Evolutionary conservation across 2,329 filamentous ascomycete genomes (phyloP).

Genomic region (Fusarium virguliforme): DNA sequence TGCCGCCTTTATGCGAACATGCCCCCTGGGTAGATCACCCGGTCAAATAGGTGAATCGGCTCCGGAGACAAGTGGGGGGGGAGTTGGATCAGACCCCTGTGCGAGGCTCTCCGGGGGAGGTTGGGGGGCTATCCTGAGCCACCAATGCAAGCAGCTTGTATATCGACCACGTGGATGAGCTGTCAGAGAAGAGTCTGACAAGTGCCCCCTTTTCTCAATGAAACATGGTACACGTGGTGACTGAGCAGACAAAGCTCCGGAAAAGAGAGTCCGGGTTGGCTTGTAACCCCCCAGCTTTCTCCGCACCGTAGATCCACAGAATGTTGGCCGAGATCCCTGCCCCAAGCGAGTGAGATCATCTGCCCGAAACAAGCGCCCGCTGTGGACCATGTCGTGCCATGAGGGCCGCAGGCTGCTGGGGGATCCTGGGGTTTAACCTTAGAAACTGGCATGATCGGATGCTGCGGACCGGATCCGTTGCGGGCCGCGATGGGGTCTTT

Average conservation of each 20-base stretch:
- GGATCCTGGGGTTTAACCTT: constrained; percentile 16
- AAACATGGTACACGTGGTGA: constrained; percentile 6
- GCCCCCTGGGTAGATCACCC: constrained; percentile 10
- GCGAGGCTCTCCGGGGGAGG: too few species aligned
- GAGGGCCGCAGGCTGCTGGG: background rate
- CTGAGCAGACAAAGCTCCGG: background rate
- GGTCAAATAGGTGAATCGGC: constrained; percentile 5
- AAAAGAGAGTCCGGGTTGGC: background rate
- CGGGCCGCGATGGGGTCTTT: constrained; percentile 5
- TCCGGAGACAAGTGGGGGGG: constrained; percentile 11
- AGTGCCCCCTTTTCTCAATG: constrained; percentile 6
- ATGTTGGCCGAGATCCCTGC: background rate
- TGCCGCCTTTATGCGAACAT: background rate
- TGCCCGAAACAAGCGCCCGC: constrained; percentile 16
- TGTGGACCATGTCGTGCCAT: constrained; percentile 18
- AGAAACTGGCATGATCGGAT: constrained; percentile 20
- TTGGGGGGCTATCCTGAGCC: background rate
- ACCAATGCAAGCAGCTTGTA: background rate
- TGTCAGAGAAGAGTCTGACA: constrained; percentile 1
- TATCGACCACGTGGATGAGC: constrained; percentile 9
- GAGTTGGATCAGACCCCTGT: background rate
- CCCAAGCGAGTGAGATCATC: constrained; percentile 8
- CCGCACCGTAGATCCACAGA: background rate
- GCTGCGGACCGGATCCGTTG: constrained; percentile 24
- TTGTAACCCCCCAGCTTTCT: constrained; percentile 15